phyloP scores from a whole-genome alignment of 1,284 basidiomycete genomes.

The Trichosporon sp. region DNA sequence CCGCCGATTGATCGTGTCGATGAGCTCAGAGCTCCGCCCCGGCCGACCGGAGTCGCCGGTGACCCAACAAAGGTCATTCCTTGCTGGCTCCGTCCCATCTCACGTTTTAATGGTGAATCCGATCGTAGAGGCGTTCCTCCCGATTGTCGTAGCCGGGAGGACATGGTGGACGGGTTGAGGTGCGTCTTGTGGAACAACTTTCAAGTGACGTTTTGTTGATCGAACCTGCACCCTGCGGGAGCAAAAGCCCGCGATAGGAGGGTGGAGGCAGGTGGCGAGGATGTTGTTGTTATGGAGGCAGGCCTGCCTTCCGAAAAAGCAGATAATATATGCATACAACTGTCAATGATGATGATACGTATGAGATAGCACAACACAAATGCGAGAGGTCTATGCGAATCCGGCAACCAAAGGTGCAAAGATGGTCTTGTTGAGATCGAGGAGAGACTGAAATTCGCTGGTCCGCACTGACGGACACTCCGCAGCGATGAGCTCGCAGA shows the following conservation, averaged over 20 bases:
- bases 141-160: slow-evolving; percentile 3
- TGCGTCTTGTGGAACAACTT: not conserved
- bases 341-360: not conserved
- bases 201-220: slow-evolving; percentile 4
- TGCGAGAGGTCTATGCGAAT: not conserved
- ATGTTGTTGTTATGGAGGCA: not conserved
- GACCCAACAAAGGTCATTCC: not conserved
- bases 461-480: slow-evolving; percentile 15
- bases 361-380: not conserved
- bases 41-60: not conserved
- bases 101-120: not conserved
- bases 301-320: not conserved
- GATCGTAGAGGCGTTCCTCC: slow-evolving; percentile 1
- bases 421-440: slow-evolving; percentile 8
- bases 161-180: not conserved
- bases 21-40: not conserved
- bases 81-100: not conserved
- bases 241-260: not conserved
- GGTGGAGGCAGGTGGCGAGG: not conserved
- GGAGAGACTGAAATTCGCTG: slow-evolving; percentile 13
- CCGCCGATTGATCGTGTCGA: not conserved
- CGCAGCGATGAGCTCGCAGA: slow-evolving; percentile 12
- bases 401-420: slow-evolving; percentile 17
- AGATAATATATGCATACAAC: not conserved
- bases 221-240: not conserved